A percentile compares a stretch with the other conserved stretches of the same genome.
phyloP scores from a whole-genome alignment of 305 asterid genomes.

The Fraxinus sp. region DNA sequence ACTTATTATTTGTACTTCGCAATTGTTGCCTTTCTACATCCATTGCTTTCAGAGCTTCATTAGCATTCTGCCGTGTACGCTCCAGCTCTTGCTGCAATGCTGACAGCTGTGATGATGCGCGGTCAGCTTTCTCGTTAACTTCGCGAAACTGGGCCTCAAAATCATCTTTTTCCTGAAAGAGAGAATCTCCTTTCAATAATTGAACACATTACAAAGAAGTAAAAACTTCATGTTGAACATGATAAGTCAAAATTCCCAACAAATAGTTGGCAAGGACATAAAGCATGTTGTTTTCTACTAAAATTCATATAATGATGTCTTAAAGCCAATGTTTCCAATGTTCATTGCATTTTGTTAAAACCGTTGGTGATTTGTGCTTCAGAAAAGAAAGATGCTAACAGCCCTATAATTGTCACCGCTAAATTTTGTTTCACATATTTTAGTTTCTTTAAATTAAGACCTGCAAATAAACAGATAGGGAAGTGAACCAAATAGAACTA shows the following conservation, averaged over 20 bases:
- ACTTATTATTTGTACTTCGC: constrained; percentile 90
- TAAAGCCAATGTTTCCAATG: background rate
- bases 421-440: background rate
- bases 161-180: constrained; percentile 90
- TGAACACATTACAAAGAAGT: constrained; percentile 23
- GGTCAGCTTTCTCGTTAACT: constrained; percentile 79
- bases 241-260: constrained; percentile 1
- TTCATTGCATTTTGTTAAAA: background rate
- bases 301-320: background rate
- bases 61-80: constrained; percentile 85
- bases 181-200: constrained; percentile 28
- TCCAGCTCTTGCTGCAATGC: constrained; percentile 85
- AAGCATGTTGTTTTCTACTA: constrained; percentile 2
- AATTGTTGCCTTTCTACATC: constrained; percentile 91
- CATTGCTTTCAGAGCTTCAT: constrained; percentile 91
- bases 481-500: background rate
- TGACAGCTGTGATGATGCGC: constrained; percentile 68
- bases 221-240: constrained; percentile 4
- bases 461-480: background rate
- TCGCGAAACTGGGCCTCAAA: constrained; percentile 80
- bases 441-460: background rate
- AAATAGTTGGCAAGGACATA: constrained; percentile 8
- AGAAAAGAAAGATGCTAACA: background rate
- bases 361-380: background rate
- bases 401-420: background rate